Base-by-base conservation (phyloP, 2,329 filamentous ascomycete species). In the Bimuria novae-zelandiae region DNA sequence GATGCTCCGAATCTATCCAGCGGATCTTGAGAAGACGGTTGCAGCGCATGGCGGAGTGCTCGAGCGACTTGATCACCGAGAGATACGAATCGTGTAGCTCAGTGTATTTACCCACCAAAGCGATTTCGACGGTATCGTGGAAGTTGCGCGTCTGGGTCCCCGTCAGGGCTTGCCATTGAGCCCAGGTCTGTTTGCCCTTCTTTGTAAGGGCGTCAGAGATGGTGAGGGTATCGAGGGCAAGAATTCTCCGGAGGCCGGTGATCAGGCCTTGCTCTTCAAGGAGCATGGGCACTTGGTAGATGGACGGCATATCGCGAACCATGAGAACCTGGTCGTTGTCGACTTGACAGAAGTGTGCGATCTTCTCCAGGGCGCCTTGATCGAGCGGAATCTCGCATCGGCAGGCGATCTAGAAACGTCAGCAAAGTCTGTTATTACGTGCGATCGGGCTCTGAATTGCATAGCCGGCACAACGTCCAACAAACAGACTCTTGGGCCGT, bases 221-320 rank as follows among this genome's bases (percentile, higher is more conserved):
- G 10, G 70, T 63, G 41, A 87, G 67, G 16, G 77, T 71, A 56
- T 89, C 82, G 10, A 96, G 82, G 30, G 82, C 80, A 27, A 97
- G 80, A 16, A 85, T 81, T 16, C 82, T 76, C 32, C 80, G 81
- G 49, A 97, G 79, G n/a, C 85, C 82, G 11, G 80, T 74, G 7
- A 93, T 78, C 1, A 97, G 80, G 21, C 86, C 84, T 76, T 97
- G 90, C 62, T 92, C 82, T 63, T 93, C 84, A 12, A 97, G 86
- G 21, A 97, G 88, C n/a, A 97, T 81, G 0, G 94, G 94, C 2
- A 97, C 93, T 61, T 96, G 92, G 76, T 99, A 99, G 47, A 90
- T 95, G 11, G 92, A 92, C 17, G 87, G 81, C 75, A 97, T 90
- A 72, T 97, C 89, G 63, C 89, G 88, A 10, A 99, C 92, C 10